Base-by-base conservation (phyloP, 768 basidiomycete genomes). In the Suillus lakei region DNA sequence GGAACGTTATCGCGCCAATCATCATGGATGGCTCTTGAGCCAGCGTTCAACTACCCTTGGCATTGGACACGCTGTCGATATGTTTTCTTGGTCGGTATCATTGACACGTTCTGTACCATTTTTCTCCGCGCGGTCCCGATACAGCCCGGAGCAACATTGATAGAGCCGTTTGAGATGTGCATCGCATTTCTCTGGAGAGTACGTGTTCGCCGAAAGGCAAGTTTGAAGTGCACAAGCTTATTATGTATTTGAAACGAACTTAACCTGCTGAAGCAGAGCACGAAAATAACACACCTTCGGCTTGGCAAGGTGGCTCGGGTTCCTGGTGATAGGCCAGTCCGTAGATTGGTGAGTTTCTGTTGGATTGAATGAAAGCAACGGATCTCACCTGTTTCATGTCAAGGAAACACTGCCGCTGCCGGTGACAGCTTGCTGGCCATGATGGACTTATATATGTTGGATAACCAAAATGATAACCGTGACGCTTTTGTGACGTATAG, bases 141-240 rank as follows among this genome's bases (percentile, higher is more conserved):
- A 88, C 81, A 91, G 84, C 32, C 71, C 63, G 51, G 83, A 78
- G 70, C 91, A 92, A 67, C 91, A 92, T 64, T 71, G 64, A 71
- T 92, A 92, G 21, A 92, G 80, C 28, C 76, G 79, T 60, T 83
- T 78, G 26, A 91, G 70, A 13, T 82, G 72, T 10, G 76, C 70
- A 50, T 87, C 79, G 70, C 91, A 92, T 66, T 83, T 86, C 23
- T 90, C 89, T 0, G 88, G 90, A 3, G 68, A 69, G 70, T 90
- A 91, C 0, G 87, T 89, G 73, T 91, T 84, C 66, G 83, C 86
- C 61, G 81, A 82, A 36, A 92, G 79, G 71, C 91, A 92, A 1
- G 78, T 63, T 51, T 91, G 91, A 4, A 92, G 77, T 26, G 79
- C 74, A 70, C 91, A 92, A 0, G 91, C 91, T 92, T 58, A 26